Conservation (phyloP, 257 asterid species). For the Solanum okadae region DNA sequence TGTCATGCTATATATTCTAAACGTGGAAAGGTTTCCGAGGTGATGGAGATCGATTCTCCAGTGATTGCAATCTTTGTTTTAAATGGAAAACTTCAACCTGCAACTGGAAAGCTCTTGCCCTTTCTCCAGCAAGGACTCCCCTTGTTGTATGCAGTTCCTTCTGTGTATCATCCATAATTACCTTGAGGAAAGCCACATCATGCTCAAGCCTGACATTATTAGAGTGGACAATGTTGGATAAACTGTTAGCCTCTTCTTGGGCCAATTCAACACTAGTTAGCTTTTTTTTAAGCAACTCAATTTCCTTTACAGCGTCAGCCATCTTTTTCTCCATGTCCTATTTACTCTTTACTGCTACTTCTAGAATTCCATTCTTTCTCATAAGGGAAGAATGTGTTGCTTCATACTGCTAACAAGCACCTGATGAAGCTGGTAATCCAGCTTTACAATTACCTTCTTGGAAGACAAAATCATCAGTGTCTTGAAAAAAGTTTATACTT, state of each 20-base stretch:
- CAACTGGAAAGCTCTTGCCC: too few relatives aligned
- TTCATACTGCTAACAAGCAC: conserved; percentile 53
- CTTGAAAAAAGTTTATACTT: conserved; percentile 40
- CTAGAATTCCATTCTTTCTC: conserved; percentile 55
- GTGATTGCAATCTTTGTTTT: too few relatives aligned
- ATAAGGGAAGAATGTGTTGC: conserved; percentile 52
- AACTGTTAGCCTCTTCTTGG: conserved; percentile 87
- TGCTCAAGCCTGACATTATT: too few relatives aligned
- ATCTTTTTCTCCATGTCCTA: conserved; percentile 64
- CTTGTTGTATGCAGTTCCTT: too few relatives aligned
- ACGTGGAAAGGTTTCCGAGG: too few relatives aligned
- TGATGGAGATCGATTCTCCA: too few relatives aligned
- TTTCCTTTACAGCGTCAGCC: conserved; percentile 59
- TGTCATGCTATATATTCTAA: too few relatives aligned
- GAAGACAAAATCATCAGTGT: conserved; percentile 30
- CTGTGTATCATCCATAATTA: too few relatives aligned
- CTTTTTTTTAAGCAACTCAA: conserved; percentile 80
- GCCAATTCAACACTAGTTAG: conserved; percentile 66
- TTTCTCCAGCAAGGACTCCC: too few relatives aligned
- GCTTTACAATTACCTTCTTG: conserved; percentile 54
- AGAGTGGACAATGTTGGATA: conserved; percentile 83
- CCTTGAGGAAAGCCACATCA: too few relatives aligned
- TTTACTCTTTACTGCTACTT: conserved; percentile 64
- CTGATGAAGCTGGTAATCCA: conserved; percentile 35
- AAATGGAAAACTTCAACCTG: too few relatives aligned